Evolutionary conservation across 2,329 filamentous ascomycete genomes (phyloP).

Genomic region (Salinomyces thailandicus): DNA sequence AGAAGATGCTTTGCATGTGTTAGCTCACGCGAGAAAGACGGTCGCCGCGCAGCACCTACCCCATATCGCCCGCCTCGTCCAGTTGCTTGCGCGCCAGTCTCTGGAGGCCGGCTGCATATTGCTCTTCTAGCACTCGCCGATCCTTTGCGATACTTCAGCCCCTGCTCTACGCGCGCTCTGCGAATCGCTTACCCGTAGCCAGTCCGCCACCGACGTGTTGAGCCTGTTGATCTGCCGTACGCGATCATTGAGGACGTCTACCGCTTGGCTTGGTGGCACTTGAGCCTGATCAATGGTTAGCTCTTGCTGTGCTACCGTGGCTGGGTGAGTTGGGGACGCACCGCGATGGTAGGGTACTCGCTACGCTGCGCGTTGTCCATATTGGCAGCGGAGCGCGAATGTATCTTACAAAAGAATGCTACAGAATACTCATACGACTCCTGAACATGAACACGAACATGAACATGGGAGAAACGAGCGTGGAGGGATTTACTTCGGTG

Average conservation of each 20-base stretch:
- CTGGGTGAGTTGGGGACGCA: constrained; percentile 40
- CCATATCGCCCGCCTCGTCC: constrained; percentile 61
- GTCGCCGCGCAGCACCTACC: constrained; percentile 48
- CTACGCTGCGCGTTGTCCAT: constrained; percentile 43
- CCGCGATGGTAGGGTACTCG: constrained; percentile 92
- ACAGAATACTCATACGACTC: too few species aligned
- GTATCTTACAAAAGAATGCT: too few species aligned
- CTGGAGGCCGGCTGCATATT: constrained; percentile 71
- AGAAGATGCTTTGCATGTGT: constrained; percentile 59
- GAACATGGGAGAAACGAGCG: too few species aligned
- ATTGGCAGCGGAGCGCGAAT: not conserved
- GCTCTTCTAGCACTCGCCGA: constrained; percentile 81
- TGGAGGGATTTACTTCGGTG: too few species aligned
- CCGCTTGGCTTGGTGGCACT: constrained; percentile 72
- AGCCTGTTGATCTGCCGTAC: constrained; percentile 76
- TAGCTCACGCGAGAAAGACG: constrained; percentile 8
- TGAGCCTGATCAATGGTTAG: constrained; percentile 48
- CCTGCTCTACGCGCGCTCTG: constrained; percentile 1
- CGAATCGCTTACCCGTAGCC: constrained; percentile 66
- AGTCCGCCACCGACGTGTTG: constrained; percentile 89
- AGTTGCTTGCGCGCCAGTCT: constrained; percentile 54
- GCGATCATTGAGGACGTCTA: constrained; percentile 71
- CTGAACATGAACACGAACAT: too few species aligned
- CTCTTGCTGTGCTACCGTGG: not conserved
- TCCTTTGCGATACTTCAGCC: constrained; percentile 48